Evolutionary conservation across 441 rosid species (phyloP), one percentile per base, ranked within the genome.

Genomic region (Erysimum cheiri): DNA sequence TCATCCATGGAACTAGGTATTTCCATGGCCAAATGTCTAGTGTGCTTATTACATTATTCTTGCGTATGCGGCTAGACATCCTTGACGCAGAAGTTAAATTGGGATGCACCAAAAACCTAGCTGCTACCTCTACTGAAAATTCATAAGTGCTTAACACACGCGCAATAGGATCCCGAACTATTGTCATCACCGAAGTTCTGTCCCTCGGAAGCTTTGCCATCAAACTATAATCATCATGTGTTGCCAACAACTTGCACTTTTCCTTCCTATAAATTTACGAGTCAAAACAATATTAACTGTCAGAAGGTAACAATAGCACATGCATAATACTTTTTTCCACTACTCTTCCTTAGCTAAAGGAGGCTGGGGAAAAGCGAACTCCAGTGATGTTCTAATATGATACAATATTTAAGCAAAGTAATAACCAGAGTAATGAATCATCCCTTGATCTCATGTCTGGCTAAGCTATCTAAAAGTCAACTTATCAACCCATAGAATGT

Each of bases 1-100:
- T 85, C 99, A 95, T 92, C 98, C 99, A 90, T 22, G 98, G 96
- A 78, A 92, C 99, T 78, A 95, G 68, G 81, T 88, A 85, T 73
- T 90, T 95, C 99, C 99, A 95, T n/a, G 98, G 99, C 99, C 98
- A 95, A 77, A 92, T 92, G 78, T 92, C 93, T 69, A 95, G 81
- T 2, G 98, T 92, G 76, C 97, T 92, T 64, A 90, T 87, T 71
- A 87, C 91, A 50, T 67, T 78, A 56, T 58, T 58, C 79, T 80
- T 88, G 43, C 89, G 98, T 80, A 90, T 33, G 37, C 86, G 97
- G 59, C 56, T 56, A 83, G 91, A 71, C 91, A 90, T 87, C 83
- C 57, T 75, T 5, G 80, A 81, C 11, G 92, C 99, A 68, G 96
- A 88, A 50, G 91, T 89, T 78, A 95, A 72, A 83, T 95, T 92